Evolutionary conservation across 208 protist species (phyloP).

Genomic region (Trypanosoma lewisi): DNA sequence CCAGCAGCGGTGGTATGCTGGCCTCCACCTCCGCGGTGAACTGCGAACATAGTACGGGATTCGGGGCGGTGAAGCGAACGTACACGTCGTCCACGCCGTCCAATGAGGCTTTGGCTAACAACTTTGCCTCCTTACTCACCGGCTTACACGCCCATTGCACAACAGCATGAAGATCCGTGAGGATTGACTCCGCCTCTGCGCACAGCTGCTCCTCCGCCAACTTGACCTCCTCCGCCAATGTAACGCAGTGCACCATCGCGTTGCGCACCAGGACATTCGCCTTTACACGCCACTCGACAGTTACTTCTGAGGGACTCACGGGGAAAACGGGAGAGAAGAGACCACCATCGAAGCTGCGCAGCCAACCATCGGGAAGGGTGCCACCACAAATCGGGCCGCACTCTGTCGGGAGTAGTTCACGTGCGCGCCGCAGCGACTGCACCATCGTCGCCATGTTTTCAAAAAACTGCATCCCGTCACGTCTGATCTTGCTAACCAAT

Average conservation of each 20-base stretch:
- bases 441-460: constrained; percentile 48
- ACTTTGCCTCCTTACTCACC: constrained; percentile 36
- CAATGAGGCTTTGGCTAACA: constrained; percentile 21
- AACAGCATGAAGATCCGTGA: constrained; percentile 26
- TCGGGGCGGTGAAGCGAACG: constrained; percentile 26
- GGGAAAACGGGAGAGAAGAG: constrained; percentile 41
- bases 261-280: constrained; percentile 76
- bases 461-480: constrained; percentile 52
- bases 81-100: constrained; percentile 40
- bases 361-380: constrained; percentile 58
- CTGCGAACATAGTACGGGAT: constrained; percentile 25
- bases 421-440: constrained; percentile 39
- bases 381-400: constrained; percentile 50
- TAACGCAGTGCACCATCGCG: constrained; percentile 42
- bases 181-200: constrained; percentile 31
- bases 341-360: constrained; percentile 56
- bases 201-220: constrained; percentile 33
- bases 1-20: constrained; percentile 17
- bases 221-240: constrained; percentile 29
- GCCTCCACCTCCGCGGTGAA: constrained; percentile 18
- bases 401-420: constrained; percentile 30
- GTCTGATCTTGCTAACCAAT: constrained; percentile 36
- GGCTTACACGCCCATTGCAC: constrained; percentile 53
- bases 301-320: constrained; percentile 41
- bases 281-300: constrained; percentile 84